phyloP scores from a whole-genome alignment of 805 yeast genomes.

The Wickerhamiella slavikovae region DNA sequence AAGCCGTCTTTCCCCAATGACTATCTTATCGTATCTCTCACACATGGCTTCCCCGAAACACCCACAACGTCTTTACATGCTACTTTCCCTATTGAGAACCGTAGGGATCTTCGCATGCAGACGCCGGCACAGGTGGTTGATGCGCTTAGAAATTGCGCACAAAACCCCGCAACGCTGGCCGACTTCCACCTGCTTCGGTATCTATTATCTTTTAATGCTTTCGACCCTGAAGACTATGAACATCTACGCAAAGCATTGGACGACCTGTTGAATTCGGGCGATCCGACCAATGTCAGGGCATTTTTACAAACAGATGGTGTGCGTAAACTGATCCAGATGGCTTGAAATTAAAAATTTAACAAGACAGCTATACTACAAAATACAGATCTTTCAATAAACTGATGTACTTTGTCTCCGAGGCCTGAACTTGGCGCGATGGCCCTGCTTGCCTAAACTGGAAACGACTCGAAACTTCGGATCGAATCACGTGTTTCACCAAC shows the following conservation, averaged over 20 bases:
- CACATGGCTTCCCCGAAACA: conserved; percentile 78
- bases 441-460: too few relatives aligned
- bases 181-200: conserved; percentile 64
- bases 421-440: too few relatives aligned
- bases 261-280: conserved; percentile 13
- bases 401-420: too few relatives aligned
- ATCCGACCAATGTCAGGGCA: conserved; percentile 25
- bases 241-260: conserved; percentile 23
- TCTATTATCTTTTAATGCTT: conserved; percentile 32
- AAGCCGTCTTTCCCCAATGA: conserved; percentile 90
- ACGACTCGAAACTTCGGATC: too few relatives aligned
- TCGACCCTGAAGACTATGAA: conserved; percentile 33
- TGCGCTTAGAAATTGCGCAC: conserved; percentile 22
- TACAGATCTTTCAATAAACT: conserved; percentile 3
- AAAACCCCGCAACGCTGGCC: conserved; percentile 17
- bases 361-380: conserved; percentile 32
- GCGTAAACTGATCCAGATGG: too few relatives aligned
- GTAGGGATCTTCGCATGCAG: conserved; percentile 58
- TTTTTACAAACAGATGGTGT: conserved; percentile 66
- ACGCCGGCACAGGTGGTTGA: conserved; percentile 34
- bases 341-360: too few relatives aligned
- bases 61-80: conserved; percentile 11
- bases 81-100: conserved; percentile 55
- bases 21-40: conserved; percentile 61
- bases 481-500: too few relatives aligned